A percentile compares a stretch with the other conserved stretches of the same genome.
Conservation (phyloP, 768 basidiomycete species). For the Leucosporidium yakuticum region DNA sequence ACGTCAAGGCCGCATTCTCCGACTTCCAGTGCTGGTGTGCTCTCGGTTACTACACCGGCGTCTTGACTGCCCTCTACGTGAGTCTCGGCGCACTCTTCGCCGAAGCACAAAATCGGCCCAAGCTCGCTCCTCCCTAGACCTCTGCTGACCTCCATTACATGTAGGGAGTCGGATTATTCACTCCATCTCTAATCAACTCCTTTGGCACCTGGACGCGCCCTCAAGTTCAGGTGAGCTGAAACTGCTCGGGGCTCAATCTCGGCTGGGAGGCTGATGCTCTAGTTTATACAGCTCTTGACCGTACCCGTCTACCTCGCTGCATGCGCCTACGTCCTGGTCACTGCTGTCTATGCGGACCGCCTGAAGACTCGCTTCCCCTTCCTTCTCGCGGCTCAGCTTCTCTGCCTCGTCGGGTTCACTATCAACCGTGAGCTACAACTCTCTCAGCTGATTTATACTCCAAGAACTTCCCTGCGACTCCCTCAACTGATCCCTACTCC, state of each 20-base stretch:
- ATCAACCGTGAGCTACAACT: slow-evolving; percentile 30
- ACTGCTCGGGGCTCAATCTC: not conserved
- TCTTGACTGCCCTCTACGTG: slow-evolving; percentile 16
- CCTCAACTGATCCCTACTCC: no score
- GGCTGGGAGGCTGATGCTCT: not conserved
- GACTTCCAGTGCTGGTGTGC: slow-evolving; percentile 33
- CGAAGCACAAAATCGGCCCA: no score
- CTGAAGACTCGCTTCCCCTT: slow-evolving; percentile 23
- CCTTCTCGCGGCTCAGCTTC: slow-evolving; percentile 27
- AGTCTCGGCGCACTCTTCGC: no score
- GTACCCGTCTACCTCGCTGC: slow-evolving; percentile 36
- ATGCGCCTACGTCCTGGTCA: slow-evolving; percentile 28
- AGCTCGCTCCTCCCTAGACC: no score
- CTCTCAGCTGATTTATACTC: no score
- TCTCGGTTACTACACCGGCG: slow-evolving; percentile 13
- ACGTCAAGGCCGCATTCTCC: slow-evolving; percentile 26
- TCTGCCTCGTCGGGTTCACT: slow-evolving; percentile 33
- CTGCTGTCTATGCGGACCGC: not conserved
- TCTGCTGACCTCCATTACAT: no score
- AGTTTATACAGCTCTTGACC: slow-evolving; percentile 24
- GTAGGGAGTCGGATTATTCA: slow-evolving; percentile 22
- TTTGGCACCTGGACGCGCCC: slow-evolving; percentile 32
- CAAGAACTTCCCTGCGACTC: no score
- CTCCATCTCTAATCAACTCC: slow-evolving; percentile 16
- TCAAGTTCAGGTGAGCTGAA: slow-evolving; percentile 20